Base-by-base conservation (phyloP, 768 basidiomycete genomes). In the Dendrothele bispora region DNA sequence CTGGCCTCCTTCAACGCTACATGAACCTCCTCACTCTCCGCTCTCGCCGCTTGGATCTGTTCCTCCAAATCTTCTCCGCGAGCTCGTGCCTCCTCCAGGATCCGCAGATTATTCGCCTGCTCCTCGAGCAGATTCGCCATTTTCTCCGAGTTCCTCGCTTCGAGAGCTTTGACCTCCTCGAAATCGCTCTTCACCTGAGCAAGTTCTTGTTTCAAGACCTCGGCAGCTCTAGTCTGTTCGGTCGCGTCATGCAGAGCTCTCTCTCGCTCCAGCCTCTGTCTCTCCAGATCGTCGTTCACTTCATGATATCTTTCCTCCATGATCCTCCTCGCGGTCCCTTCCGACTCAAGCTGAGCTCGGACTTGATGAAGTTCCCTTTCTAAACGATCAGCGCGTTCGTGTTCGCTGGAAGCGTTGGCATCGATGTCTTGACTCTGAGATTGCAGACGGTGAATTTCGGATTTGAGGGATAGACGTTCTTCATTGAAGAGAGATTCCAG, bases 41-140 rank as follows among this genome's bases (percentile, higher is more conserved):
- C 62, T 25, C 86, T 73, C 15, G 88, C 83, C 2, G 74, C 78
- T 49, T 79, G 75, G 39, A 94, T 83, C 60, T 94, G 88, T 12
- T 74, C 70, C 62, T 92, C 86, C 39, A 94, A 60, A 59, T 91
- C 78, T 52, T 88, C 88, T 12, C 86, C 85, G 8, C 86, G 76
- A 8, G 77, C 66, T 36, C 88, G 83, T 5, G 90, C 86, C 46
- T 84, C 86, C 57, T 91, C 89, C 28, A 93, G 69, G 20, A 80
- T 82, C 28, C 78, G 78, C 34, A 92, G 68, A 37, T 81, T 84
- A 35, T 69, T 71, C n/a, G 83, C 83, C 60, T 93, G 88, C 26
- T 92, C 91, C 51, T 86, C 84, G 36, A 92, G 69, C 34, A 94
- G 63, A 42, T 70, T 71, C 7, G 80, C 73, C 12, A 90, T 71